A percentile compares a stretch with the other conserved stretches of the same genome.
These are phyloP conservation scores for Sonneratia caseolaris DNA, from an alignment of 345 rosid genomes.

Conservation along the genomic window DNA sequence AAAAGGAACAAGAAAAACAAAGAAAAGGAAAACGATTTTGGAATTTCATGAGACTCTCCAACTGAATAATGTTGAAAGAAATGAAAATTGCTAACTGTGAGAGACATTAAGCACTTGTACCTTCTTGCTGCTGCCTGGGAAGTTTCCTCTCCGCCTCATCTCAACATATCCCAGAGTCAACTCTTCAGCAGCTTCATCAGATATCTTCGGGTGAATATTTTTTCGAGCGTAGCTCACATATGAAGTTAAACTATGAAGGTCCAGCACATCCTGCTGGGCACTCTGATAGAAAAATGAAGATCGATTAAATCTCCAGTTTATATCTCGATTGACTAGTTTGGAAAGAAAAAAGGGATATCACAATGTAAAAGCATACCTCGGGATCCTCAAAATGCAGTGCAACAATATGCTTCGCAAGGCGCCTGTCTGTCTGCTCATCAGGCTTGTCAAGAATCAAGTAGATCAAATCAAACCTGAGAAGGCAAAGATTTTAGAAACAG, in stretches of 20 bases:
- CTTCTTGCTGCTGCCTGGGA: slow-evolving; percentile 97
- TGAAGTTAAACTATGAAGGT: slow-evolving; percentile 61
- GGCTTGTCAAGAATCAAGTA: slow-evolving; percentile 95
- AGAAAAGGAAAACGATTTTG: not conserved
- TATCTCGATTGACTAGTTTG: not conserved
- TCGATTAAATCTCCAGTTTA: not conserved
- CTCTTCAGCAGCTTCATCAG: slow-evolving; percentile 97
- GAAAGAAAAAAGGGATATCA: not conserved
- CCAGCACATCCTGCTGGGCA: slow-evolving; percentile 62
- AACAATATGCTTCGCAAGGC: slow-evolving; percentile 92
- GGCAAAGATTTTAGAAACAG: not conserved
- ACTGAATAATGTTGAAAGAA: not conserved
- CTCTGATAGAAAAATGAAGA: slow-evolving; percentile 37
- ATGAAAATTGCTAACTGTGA: not conserved
- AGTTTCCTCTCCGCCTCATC: slow-evolving; percentile 86
- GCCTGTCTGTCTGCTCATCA: slow-evolving; percentile 82
- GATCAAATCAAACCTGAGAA: slow-evolving; percentile 85
- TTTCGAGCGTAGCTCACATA: slow-evolving; percentile 89
- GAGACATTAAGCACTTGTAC: slow-evolving; percentile 14
- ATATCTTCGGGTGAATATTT: slow-evolving; percentile 68
- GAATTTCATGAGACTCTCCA: not conserved
- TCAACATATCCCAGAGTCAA: slow-evolving; percentile 82
- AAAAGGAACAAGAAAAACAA: not conserved
- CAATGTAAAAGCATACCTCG: slow-evolving; percentile 33
- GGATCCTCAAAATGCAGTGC: slow-evolving; percentile 79